Evolutionary conservation across 2,329 filamentous ascomycete species (phyloP), one percentile per base, ranked within the genome.

Genomic region (Ascosphaera aggregata): DNA sequence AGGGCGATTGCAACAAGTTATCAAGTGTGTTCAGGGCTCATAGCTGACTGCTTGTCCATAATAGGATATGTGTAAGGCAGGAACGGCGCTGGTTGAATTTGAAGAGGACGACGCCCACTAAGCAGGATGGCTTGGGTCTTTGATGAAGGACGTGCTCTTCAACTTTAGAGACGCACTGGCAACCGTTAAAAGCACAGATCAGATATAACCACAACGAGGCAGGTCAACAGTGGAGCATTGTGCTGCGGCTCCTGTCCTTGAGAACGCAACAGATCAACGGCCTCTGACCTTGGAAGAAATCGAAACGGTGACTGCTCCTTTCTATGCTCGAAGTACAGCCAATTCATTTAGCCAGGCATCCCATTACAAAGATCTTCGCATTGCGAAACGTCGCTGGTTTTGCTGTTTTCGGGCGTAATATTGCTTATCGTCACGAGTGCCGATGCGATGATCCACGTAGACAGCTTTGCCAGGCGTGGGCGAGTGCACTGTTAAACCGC

Each of bases 61-160:
- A 36, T 46, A 79, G 72, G 78, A 82, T 48, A 78, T 81, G 48
- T 82, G 78, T 56, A 80, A 80, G 54, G 76, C 76, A 3, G 78
- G 78, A 4, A 81, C 76, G 3, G 67, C 79, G 4, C 58, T 84
- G 36, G 78, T 84, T 3, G 62, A 80, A 36, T 84, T 84, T 49
- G 75, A 79, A 49, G 72, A 71, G 22, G 45, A 48, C 22, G 44
- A 43, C 41, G 43, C 42, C 15, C 5, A 22, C 16, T 36, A 17
- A 36, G n/a, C 5, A 15, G 18, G 13, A 13, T 13, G 7, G 22
- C 22, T n/a, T n/a, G n/a, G n/a, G 22, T 13, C 22, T 27, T 27
- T 13, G 22, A n/a, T 9, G 9, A 13, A 32, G 13, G 30, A 32
- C 4, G 15, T n/a, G 9, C 4, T 3, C 11, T 32, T 32, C 22